These are phyloP conservation scores for Talaromyces sp. DNA, from an alignment of 2,329 filamentous ascomycete genomes.

Conservation along the genomic window DNA sequence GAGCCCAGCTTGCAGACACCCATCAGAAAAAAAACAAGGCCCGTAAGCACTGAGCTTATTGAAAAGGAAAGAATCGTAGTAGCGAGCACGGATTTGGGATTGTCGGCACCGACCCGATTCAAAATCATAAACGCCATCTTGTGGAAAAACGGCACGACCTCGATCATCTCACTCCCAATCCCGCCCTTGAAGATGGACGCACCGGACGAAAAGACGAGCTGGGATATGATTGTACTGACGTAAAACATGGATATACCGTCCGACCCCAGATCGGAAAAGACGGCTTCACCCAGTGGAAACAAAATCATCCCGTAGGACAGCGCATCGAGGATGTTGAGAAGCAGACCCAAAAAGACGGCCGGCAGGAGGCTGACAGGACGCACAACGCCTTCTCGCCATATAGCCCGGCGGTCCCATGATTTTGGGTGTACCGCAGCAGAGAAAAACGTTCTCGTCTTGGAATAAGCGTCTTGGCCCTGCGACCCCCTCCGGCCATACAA, in stretches of 20 bases:
- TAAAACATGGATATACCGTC: slow-evolving; percentile 99
- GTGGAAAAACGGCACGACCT: slow-evolving; percentile 98
- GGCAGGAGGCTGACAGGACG: slow-evolving; percentile 69
- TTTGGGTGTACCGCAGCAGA: slow-evolving; percentile 53
- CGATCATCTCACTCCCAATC: slow-evolving; percentile 95
- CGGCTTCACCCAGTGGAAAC: slow-evolving; percentile 80
- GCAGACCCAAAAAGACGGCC: slow-evolving; percentile 78
- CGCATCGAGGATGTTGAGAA: slow-evolving; percentile 91
- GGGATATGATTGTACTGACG: slow-evolving; percentile 91
- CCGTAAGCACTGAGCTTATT: slow-evolving; percentile 84
- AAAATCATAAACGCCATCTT: slow-evolving; percentile 94
- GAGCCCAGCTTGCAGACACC: slow-evolving; percentile 83
- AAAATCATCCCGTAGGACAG: slow-evolving; percentile 96
- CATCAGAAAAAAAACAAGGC: slow-evolving; percentile 85
- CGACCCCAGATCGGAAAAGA: slow-evolving; percentile 80
- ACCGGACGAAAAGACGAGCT: slow-evolving; percentile 78
- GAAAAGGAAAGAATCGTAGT: slow-evolving; percentile 92
- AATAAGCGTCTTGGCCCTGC: slow-evolving; percentile 13
- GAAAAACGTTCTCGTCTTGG: slow-evolving; percentile 18
- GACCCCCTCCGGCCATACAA: slow-evolving; percentile 4
- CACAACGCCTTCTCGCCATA: slow-evolving; percentile 62
- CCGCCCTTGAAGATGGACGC: slow-evolving; percentile 87
- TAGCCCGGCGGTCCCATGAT: slow-evolving; percentile 62
- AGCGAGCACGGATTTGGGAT: slow-evolving; percentile 80
- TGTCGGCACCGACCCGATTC: slow-evolving; percentile 67